These are phyloP conservation scores for Ananas comosus DNA, from an alignment of 176 grass and related monocot species.

Conservation along the genomic window DNA sequence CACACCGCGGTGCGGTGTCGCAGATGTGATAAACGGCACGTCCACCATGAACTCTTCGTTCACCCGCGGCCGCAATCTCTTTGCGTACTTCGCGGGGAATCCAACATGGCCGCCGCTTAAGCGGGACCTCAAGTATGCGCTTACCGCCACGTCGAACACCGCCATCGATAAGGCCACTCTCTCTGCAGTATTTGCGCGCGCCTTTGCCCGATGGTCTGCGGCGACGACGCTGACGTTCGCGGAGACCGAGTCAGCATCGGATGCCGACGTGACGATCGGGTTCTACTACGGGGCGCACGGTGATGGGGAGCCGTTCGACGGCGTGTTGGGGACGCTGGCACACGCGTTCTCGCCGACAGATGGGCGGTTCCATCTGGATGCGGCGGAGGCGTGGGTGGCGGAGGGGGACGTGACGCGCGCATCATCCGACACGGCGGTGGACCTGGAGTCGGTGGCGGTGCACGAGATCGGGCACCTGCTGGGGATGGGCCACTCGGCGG, in stretches of 20 bases:
- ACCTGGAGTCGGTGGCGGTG: slow-evolving; percentile 91
- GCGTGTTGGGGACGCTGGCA: slow-evolving; percentile 66
- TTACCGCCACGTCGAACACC: slow-evolving; percentile 37
- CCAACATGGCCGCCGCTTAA: slow-evolving; percentile 52
- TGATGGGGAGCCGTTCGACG: slow-evolving; percentile 81
- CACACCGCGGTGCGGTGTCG: slow-evolving; percentile 69
- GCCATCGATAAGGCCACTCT: slow-evolving; percentile 38
- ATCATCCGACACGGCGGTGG: slow-evolving; percentile 35
- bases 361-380: slow-evolving; percentile 86
- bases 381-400: slow-evolving; percentile 69
- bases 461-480: slow-evolving; percentile 97
- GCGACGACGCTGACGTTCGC: slow-evolving; percentile 69
- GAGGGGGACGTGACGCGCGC: slow-evolving; percentile 27
- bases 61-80: slow-evolving; percentile 52
- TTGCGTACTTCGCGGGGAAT: slow-evolving; percentile 55
- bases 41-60: slow-evolving; percentile 25
- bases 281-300: slow-evolving; percentile 66
- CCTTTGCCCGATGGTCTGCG: slow-evolving; percentile 62
- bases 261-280: slow-evolving; percentile 69
- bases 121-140: slow-evolving; percentile 40
- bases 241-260: slow-evolving; percentile 22
- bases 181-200: slow-evolving; percentile 45
- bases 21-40: slow-evolving; percentile 64
- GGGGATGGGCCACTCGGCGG: slow-evolving; percentile 63
- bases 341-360: slow-evolving; percentile 89